These are phyloP conservation scores for Podila epigama DNA, from an alignment of 192 early-diverging fungal species.

Conservation along the genomic window DNA sequence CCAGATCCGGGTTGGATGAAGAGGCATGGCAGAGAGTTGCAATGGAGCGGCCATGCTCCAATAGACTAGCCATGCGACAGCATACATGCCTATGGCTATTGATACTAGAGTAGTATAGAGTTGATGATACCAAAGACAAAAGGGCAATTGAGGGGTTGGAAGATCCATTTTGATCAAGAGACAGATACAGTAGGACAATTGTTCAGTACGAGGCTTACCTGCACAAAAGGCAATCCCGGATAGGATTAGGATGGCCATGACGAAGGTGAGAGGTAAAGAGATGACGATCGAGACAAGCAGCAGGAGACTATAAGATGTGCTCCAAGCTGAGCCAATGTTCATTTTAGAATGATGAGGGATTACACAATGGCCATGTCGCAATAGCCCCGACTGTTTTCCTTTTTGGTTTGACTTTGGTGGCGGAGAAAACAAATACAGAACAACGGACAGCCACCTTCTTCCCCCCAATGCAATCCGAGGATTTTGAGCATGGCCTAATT, in stretches of 20 bases:
- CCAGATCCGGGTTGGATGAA: slow-evolving; percentile 24
- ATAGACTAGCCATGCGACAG: slow-evolving; percentile 42
- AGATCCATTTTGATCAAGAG: background rate
- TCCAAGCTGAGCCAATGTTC: background rate
- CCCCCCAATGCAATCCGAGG: no score
- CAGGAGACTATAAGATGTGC: background rate
- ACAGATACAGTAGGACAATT: background rate
- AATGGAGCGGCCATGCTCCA: slow-evolving; percentile 23
- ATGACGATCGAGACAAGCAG: background rate
- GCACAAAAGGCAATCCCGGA: background rate
- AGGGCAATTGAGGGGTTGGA: background rate
- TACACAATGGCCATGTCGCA: no score
- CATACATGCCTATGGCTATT: slow-evolving; percentile 25
- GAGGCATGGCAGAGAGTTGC: slow-evolving; percentile 6
- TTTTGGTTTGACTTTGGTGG: background rate
- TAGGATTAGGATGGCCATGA: background rate
- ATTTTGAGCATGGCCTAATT: no score
- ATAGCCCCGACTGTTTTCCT: background rate
- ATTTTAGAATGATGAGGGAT: background rate
- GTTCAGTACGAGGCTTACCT: background rate
- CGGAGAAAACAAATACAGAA: no score
- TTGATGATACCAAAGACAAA: background rate
- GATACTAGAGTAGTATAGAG: background rate
- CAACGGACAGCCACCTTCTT: no score
- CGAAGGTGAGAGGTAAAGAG: background rate